Evolutionary conservation across 352 stramenopile species (phyloP).

Genomic region (Phytophthora capsici): DNA sequence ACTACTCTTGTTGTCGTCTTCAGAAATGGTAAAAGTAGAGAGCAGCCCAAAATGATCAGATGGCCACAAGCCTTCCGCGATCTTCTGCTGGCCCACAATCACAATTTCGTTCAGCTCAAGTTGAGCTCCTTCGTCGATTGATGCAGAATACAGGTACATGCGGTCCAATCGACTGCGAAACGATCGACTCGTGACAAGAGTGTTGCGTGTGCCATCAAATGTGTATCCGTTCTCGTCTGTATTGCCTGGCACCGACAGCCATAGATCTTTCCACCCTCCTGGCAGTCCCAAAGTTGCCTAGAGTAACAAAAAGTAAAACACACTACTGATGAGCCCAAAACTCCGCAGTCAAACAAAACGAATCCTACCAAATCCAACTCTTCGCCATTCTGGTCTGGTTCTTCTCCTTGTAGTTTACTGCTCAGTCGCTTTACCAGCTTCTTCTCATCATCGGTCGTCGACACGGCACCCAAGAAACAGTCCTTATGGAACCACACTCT

Average conservation of each 20-base stretch:
- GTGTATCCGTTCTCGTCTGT: conserved; percentile 81
- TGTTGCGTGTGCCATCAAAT: conserved; percentile 71
- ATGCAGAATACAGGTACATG: conserved; percentile 68
- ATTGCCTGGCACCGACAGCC: conserved; percentile 67
- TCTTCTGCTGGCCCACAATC: conserved; percentile 71
- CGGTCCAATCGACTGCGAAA: conserved; percentile 80
- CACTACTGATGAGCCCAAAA: not conserved
- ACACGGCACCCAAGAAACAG: conserved; percentile 49
- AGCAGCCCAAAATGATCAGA: conserved; percentile 83
- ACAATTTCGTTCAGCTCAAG: conserved; percentile 51
- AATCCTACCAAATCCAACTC: conserved; percentile 15
- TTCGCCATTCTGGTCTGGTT: conserved; percentile 1
- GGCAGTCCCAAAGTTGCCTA: conserved; percentile 58
- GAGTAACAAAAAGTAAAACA: not conserved
- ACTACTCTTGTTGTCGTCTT: conserved; percentile 13
- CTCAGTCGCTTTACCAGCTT: conserved; percentile 33
- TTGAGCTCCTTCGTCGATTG: conserved; percentile 7
- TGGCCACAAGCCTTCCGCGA: conserved; percentile 69
- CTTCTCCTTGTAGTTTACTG: conserved; percentile 14
- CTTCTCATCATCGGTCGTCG: conserved; percentile 51
- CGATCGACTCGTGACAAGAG: conserved; percentile 58
- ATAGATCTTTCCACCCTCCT: conserved; percentile 70
- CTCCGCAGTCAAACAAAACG: not conserved
- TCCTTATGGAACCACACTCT: conserved; percentile 63
- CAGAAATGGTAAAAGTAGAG: conserved; percentile 47